phyloP scores from a whole-genome alignment of 2,329 filamentous ascomycete genomes.

The Trichophyton simii region DNA sequence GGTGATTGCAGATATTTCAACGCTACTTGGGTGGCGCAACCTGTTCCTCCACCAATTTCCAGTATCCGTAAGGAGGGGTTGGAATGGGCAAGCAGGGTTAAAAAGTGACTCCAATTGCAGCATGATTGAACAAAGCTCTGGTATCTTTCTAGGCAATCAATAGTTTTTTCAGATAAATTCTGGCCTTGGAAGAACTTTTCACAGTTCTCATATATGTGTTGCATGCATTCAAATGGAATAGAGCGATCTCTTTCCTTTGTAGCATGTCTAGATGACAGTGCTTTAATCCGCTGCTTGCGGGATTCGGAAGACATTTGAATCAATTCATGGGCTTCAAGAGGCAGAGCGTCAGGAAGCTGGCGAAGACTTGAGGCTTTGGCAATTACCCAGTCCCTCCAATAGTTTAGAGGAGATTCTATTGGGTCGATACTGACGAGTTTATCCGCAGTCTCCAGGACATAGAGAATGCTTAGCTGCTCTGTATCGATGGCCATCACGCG shows the following conservation, averaged over 20 bases:
- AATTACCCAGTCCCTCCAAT: background rate
- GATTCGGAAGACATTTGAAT: background rate
- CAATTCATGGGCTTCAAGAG: background rate
- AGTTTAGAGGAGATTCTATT: background rate
- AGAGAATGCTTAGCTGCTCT: background rate
- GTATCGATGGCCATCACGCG: background rate
- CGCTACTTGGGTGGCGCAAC: constrained; percentile 3
- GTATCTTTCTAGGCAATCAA: background rate
- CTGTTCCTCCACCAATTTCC: constrained; percentile 15
- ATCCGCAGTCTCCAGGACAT: background rate
- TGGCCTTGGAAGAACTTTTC: background rate
- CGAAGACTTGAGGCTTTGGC: background rate
- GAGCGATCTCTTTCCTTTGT: background rate
- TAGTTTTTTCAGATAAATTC: background rate
- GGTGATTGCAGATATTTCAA: background rate
- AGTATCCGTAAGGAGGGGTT: constrained; percentile 12
- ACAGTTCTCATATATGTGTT: background rate
- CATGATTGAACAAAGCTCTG: background rate
- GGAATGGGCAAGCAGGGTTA: constrained; percentile 5
- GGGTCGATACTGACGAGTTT: background rate
- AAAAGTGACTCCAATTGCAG: background rate
- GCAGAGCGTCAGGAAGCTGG: background rate
- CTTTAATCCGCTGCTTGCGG: background rate
- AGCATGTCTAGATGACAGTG: background rate
- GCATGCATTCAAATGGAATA: background rate